Conservation (phyloP, 768 basidiomycete species). For the Mycena albidolilacea region DNA sequence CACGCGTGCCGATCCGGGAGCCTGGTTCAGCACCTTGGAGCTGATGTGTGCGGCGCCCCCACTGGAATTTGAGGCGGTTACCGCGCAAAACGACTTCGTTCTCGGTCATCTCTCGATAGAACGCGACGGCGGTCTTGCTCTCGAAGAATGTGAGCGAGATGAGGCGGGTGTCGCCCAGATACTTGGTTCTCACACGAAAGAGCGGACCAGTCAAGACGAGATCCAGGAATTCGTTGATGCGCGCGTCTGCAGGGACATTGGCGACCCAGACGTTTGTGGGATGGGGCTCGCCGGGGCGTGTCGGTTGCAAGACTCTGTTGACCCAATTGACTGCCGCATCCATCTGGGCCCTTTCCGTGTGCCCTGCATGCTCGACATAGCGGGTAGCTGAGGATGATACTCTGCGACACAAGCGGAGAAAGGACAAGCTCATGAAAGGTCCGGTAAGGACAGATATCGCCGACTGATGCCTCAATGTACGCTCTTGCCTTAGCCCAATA, state of each 20-base stretch:
- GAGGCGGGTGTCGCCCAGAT: background rate
- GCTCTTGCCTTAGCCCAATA: background rate
- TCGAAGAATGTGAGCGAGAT: slow-evolving; percentile 29
- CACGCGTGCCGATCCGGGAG: slow-evolving; percentile 4
- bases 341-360: slow-evolving; percentile 2
- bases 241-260: slow-evolving; percentile 7
- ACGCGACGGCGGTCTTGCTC: slow-evolving; percentile 13
- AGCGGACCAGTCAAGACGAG: slow-evolving; percentile 28
- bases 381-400: background rate
- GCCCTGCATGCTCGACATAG: background rate
- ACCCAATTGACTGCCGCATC: slow-evolving; percentile 13
- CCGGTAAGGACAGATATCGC: background rate
- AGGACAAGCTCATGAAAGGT: slow-evolving; percentile 17
- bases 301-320: slow-evolving; percentile 35
- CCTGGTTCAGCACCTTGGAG: background rate
- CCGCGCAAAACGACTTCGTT: slow-evolving; percentile 20
- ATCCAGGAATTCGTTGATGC: slow-evolving; percentile 6
- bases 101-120: slow-evolving; percentile 21
- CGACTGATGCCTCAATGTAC: background rate
- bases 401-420: background rate
- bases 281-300: background rate
- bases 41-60: slow-evolving; percentile 8
- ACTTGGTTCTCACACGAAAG: background rate
- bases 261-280: slow-evolving; percentile 15
- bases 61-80: slow-evolving; percentile 5